Evolutionary conservation across 768 basidiomycete genomes (phyloP), one percentile per base, ranked within the genome.

Genomic region (Pisolithus marmoratus): DNA sequence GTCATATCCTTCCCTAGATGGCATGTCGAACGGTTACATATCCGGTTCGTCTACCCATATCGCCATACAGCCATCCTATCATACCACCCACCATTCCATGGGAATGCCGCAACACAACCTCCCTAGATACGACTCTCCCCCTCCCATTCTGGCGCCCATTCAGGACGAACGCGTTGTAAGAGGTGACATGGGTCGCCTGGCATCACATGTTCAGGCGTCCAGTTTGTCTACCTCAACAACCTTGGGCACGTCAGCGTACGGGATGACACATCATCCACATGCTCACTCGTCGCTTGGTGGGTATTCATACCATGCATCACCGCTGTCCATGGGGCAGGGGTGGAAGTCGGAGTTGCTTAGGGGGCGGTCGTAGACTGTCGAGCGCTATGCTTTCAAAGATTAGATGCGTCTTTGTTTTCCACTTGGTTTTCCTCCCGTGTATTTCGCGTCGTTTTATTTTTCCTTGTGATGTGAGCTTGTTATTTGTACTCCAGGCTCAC

Each of bases 61-160:
- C 2, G 42, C 24, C 40, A 5, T 45, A 49, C 61, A 58, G 20
- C 51, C 70, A 26, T 51, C 60, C 17, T 60, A 19, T 19, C 46
- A 47, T 20, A 3, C 17, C 8, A 7, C n/a, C 49, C 54, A 41
- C 49, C 56, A 60, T 52, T 40, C 63, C 22, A 45, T 60, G 52
- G 29, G n/a, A 29, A 24, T 60, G 22, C 48, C 55, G 37, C 64
- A 59, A 24, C 64, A 62, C 15, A 57, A 38, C 46, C 55, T 54
- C 47, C 62, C 57, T 1, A 67, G 79, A 37, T 79, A 77, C 51
- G 72, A 74, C 20, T 79, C 78, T 0, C 80, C 81, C 0, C 80
- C 82, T 26, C 80, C 80, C 0, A 73, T 70, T 7, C 66, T 83
- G 27, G 80, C 81, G 20, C 81, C 81, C 2, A 81, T 82, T 37